phyloP scores from a whole-genome alignment of 176 grass and related monocot species.

The Alloteropsis semialata region DNA sequence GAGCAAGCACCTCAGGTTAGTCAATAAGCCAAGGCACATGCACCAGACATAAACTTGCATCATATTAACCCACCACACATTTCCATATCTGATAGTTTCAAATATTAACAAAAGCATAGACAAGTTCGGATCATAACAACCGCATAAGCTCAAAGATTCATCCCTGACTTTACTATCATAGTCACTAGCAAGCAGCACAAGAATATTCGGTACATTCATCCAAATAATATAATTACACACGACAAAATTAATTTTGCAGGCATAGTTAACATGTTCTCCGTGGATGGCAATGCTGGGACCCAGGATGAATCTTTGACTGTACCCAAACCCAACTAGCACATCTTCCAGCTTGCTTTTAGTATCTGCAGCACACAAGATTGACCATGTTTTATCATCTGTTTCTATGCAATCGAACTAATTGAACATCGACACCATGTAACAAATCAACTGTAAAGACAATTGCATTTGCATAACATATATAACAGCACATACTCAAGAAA shows the following conservation, averaged over 20 bases:
- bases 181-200: background rate
- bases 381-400: background rate
- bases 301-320: background rate
- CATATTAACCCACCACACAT: background rate
- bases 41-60: background rate
- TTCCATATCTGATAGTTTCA: background rate
- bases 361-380: background rate
- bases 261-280: background rate
- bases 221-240: background rate
- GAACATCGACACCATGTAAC: background rate
- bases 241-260: background rate
- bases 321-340: background rate
- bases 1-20: background rate
- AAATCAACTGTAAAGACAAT: background rate
- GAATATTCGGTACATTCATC: background rate
- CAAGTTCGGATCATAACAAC: background rate
- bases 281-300: background rate
- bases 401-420: background rate
- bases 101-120: background rate
- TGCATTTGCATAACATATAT: too few relatives aligned
- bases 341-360: background rate
- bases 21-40: background rate
- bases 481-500: too few relatives aligned
- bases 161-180: too few relatives aligned
- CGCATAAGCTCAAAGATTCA: background rate